A percentile compares a stretch with the other conserved stretches of the same genome.
These are phyloP conservation scores for Calonectria leucothoes DNA, from an alignment of 2,329 filamentous ascomycete species.

Conservation along the genomic window DNA sequence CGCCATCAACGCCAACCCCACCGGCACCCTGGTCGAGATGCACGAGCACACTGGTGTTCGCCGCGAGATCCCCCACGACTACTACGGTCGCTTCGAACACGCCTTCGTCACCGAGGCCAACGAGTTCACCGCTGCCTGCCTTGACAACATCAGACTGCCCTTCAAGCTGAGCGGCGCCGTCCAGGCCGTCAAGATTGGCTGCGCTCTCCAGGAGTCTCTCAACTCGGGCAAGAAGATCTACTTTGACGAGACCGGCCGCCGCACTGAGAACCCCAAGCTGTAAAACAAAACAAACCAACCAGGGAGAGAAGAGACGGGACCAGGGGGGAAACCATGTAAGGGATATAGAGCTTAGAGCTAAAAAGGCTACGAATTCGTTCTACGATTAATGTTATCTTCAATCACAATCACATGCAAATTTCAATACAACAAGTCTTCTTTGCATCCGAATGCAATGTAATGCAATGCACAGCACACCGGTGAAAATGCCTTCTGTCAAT, in stretches of 20 bases:
- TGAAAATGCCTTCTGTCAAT: neutral
- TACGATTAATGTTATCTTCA: constrained; percentile 3
- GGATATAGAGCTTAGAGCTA: constrained; percentile 8
- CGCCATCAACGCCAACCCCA: constrained; percentile 69
- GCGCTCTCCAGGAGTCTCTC: constrained; percentile 69
- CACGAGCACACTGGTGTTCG: constrained; percentile 62
- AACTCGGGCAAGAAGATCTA: constrained; percentile 66
- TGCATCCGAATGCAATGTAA: neutral
- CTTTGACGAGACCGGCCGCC: constrained; percentile 62
- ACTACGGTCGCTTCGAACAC: constrained; percentile 72
- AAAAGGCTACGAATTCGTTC: neutral
- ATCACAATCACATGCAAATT: neutral
- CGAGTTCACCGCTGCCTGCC: constrained; percentile 70
- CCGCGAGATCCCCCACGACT: constrained; percentile 70
- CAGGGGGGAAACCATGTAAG: neutral
- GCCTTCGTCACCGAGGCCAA: constrained; percentile 74
- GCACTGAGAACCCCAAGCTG: constrained; percentile 37
- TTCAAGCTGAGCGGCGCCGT: constrained; percentile 69
- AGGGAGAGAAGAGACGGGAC: neutral
- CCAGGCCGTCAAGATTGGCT: constrained; percentile 70
- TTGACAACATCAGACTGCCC: constrained; percentile 67
- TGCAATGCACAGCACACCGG: neutral
- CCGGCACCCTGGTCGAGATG: constrained; percentile 65
- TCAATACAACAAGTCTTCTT: neutral
- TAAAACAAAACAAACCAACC: constrained; percentile 17